Percentiles rank a stretch among this genome's conserved stretches.
phyloP scores from a whole-genome alignment of 805 yeast genomes.

The Saturnispora sanitii region DNA sequence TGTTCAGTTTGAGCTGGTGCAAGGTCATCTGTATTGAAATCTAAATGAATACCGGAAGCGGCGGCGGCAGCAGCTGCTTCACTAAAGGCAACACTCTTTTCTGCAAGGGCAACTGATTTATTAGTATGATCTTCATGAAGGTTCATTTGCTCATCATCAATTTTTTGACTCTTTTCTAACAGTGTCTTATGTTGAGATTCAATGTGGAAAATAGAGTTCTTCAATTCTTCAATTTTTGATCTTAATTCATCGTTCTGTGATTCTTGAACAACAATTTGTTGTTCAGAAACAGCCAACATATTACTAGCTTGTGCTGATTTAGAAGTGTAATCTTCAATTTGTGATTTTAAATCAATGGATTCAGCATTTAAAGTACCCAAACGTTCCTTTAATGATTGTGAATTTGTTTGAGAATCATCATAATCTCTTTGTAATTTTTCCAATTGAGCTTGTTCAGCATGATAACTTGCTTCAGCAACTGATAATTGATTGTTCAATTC shows the following conservation, averaged over 20 bases:
- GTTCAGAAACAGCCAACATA: constrained; percentile 52
- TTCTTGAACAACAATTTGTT: constrained; percentile 57
- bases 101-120: constrained; percentile 25
- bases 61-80: constrained; percentile 24
- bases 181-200: constrained; percentile 20
- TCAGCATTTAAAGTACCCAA: constrained; percentile 60
- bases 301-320: constrained; percentile 56
- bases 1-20: not conserved
- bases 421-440: constrained; percentile 49
- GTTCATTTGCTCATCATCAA: constrained; percentile 33
- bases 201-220: constrained; percentile 21
- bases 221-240: constrained; percentile 18
- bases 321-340: constrained; percentile 39
- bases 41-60: constrained; percentile 17
- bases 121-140: constrained; percentile 29
- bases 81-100: constrained; percentile 24
- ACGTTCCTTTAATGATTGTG: constrained; percentile 55
- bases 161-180: constrained; percentile 14
- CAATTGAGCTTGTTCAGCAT: constrained; percentile 57
- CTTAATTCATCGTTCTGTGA: constrained; percentile 33
- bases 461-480: constrained; percentile 67
- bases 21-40: constrained; percentile 7
- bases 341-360: constrained; percentile 46
- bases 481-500: constrained; percentile 62
- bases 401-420: constrained; percentile 61